phyloP scores from a whole-genome alignment of 2,329 filamentous ascomycete genomes.

The Colletotrichum tropicicola region DNA sequence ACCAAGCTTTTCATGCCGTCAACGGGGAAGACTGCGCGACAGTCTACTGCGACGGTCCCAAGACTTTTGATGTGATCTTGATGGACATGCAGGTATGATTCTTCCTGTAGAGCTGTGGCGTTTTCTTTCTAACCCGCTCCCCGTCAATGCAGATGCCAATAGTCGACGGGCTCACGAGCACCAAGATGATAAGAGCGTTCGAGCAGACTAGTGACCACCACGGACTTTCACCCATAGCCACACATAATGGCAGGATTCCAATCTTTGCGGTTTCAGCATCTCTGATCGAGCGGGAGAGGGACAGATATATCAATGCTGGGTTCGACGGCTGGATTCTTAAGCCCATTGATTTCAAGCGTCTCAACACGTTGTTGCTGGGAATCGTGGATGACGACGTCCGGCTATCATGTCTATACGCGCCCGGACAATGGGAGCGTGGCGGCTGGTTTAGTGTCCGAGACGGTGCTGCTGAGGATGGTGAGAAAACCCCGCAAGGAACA shows the following conservation, averaged over 20 bases:
- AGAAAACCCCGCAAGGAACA: neutral
- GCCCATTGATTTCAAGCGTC: conserved; percentile 81
- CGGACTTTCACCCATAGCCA: conserved; percentile 66
- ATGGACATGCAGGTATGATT: conserved; percentile 89
- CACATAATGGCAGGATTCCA: conserved; percentile 73
- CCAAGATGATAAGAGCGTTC: conserved; percentile 82
- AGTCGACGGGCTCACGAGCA: conserved; percentile 82
- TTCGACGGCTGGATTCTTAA: conserved; percentile 95
- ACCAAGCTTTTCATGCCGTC: conserved; percentile 75
- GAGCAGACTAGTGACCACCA: conserved; percentile 63
- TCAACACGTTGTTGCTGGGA: conserved; percentile 74
- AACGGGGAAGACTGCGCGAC: conserved; percentile 88
- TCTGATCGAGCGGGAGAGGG: conserved; percentile 73
- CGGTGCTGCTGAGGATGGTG: neutral
- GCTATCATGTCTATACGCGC: conserved; percentile 70
- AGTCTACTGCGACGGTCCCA: conserved; percentile 70
- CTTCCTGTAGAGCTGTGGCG: neutral
- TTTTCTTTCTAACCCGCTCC: neutral
- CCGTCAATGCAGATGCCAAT: conserved; percentile 79
- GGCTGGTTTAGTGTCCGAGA: conserved; percentile 73
- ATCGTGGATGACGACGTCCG: conserved; percentile 70
- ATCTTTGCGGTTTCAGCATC: conserved; percentile 91
- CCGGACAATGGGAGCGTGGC: conserved; percentile 83
- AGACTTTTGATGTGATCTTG: conserved; percentile 78
- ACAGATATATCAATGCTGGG: conserved; percentile 77